Conservation (phyloP, 805 yeast species). For the Danielia reshetovae region DNA sequence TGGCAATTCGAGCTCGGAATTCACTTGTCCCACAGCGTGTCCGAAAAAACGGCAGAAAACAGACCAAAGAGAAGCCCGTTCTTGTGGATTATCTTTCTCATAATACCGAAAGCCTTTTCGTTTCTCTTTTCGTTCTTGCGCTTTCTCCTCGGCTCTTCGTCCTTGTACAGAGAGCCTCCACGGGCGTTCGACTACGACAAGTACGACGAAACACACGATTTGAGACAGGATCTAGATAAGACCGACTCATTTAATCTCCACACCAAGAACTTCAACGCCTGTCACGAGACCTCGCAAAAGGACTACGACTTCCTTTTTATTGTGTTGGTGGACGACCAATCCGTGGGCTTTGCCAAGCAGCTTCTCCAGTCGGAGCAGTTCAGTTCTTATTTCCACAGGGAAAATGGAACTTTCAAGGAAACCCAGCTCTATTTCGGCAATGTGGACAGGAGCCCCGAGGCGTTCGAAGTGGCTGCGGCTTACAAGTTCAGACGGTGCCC, state of each 20-base stretch:
- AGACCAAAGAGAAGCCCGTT: slow-evolving; percentile 13
- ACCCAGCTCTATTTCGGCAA: slow-evolving; percentile 28
- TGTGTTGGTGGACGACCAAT: slow-evolving; percentile 26
- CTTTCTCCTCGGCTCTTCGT: slow-evolving; percentile 19
- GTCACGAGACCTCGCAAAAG: slow-evolving; percentile 25
- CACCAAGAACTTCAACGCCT: slow-evolving; percentile 24
- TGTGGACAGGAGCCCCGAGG: slow-evolving; percentile 31
- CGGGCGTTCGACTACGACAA: slow-evolving; percentile 23
- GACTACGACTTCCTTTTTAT: slow-evolving; percentile 32
- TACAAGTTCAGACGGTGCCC: slow-evolving; percentile 31
- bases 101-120: slow-evolving; percentile 52
- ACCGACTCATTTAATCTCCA: slow-evolving; percentile 8
- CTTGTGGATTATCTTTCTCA: slow-evolving; percentile 48
- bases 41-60: slow-evolving; percentile 2
- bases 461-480: slow-evolving; percentile 32
- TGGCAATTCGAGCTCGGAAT: slow-evolving; percentile 45
- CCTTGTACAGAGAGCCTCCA: slow-evolving; percentile 19
- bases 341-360: slow-evolving; percentile 14
- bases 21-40: slow-evolving; percentile 26
- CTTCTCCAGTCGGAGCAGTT: slow-evolving; percentile 17
- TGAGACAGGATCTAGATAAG: slow-evolving; percentile 1
- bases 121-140: slow-evolving; percentile 34
- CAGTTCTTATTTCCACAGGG: slow-evolving; percentile 15
- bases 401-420: slow-evolving; percentile 25
- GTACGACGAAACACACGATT: slow-evolving; percentile 19